Conservation (phyloP, 2,329 filamentous ascomycete species). For the Furcasterigmium furcatum region DNA sequence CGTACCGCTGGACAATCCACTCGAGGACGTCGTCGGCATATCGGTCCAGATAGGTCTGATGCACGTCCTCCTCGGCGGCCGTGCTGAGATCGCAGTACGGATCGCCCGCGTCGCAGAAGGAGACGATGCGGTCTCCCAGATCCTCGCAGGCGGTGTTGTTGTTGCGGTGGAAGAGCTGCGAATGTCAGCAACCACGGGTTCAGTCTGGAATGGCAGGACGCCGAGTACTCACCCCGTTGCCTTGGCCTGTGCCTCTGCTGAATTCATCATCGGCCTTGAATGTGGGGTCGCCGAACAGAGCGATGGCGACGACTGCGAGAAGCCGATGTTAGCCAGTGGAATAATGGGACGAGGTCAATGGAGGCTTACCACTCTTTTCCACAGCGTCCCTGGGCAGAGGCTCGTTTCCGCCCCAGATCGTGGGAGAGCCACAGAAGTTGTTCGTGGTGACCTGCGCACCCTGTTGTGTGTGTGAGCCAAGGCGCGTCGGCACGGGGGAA, state of each 20-base stretch:
- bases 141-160: constrained; percentile 27
- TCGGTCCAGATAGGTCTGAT: background rate
- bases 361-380: too few relatives aligned
- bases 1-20: background rate
- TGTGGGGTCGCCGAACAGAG: too few relatives aligned
- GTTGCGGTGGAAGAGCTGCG: constrained; percentile 31
- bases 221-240: background rate
- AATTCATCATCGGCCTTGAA: background rate
- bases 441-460: too few relatives aligned
- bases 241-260: background rate
- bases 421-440: too few relatives aligned
- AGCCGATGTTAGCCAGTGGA: too few relatives aligned
- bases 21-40: background rate
- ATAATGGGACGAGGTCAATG: too few relatives aligned
- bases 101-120: constrained; percentile 38
- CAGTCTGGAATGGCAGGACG: too few relatives aligned
- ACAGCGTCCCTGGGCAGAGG: too few relatives aligned
- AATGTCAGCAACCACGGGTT: too few relatives aligned
- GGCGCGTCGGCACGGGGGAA: background rate
- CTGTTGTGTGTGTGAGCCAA: too few relatives aligned
- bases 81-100: constrained; percentile 45
- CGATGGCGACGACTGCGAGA: too few relatives aligned
- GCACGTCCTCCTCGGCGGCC: background rate
- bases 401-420: too few relatives aligned
- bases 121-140: constrained; percentile 28